These are phyloP conservation scores for Trametes villosa DNA, from an alignment of 768 basidiomycete species.

Conservation along the genomic window DNA sequence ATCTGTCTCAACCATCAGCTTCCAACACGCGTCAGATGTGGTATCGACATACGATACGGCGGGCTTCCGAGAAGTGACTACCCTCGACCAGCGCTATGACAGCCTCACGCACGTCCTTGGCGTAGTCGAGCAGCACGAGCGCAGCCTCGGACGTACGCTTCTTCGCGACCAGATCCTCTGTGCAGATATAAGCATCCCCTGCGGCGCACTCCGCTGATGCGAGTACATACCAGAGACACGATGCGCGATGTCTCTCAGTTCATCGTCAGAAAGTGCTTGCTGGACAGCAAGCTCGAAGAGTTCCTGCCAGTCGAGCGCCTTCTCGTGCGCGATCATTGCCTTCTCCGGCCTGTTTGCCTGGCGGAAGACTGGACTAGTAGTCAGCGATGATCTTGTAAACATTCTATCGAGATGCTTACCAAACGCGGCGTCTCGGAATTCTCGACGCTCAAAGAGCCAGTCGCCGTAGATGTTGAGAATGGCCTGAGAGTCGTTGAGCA, in stretches of 20 bases:
- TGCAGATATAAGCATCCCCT: constrained; percentile 26
- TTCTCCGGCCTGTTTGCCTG: constrained; percentile 67
- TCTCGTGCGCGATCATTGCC: constrained; percentile 88
- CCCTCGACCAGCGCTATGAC: constrained; percentile 80
- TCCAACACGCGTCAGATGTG: constrained; percentile 8
- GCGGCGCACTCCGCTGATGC: too few relatives aligned
- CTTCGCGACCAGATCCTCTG: constrained; percentile 83
- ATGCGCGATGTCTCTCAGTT: constrained; percentile 67
- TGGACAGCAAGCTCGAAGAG: constrained; percentile 79
- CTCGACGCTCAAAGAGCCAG: constrained; percentile 83
- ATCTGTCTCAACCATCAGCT: constrained; percentile 46
- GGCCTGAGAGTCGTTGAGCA: constrained; percentile 43
- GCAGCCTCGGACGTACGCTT: constrained; percentile 83
- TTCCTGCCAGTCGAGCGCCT: constrained; percentile 88
- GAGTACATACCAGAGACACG: constrained; percentile 86
- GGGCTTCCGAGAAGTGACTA: constrained; percentile 84
- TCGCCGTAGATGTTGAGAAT: constrained; percentile 80
- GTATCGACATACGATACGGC: constrained; percentile 67
- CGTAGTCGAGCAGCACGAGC: constrained; percentile 83
- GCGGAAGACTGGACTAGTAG: constrained; percentile 60
- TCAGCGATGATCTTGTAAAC: not conserved
- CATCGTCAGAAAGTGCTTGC: constrained; percentile 53
- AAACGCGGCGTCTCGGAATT: constrained; percentile 82
- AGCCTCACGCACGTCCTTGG: constrained; percentile 74
- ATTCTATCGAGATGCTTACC: constrained; percentile 47